Base-by-base conservation (phyloP, 2,329 filamentous ascomycete species). In the Colletotrichum cuscutae region DNA sequence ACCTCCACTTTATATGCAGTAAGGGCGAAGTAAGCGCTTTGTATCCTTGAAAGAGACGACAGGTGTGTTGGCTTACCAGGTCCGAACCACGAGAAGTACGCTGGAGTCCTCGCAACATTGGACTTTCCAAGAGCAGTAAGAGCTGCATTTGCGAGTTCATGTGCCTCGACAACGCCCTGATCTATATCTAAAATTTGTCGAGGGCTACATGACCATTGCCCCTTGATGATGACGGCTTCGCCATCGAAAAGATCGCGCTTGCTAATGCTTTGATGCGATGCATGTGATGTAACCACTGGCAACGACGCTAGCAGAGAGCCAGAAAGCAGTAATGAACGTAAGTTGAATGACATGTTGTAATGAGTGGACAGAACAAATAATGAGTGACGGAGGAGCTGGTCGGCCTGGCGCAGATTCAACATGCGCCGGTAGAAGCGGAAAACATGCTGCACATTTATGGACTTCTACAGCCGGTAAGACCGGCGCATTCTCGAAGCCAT, bases 81-180 rank as follows among this genome's bases (percentile, higher is more conserved):
- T 9, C 64, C 64, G 4, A 66, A 66, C 64, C 37, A 66, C 26
- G 13, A 52, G 37, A 32, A 32, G 30, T 66, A 66, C 8, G 54
- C 64, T 0, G 54, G 42, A n/a, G 64, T 59, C 24, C 12, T 59
- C 7, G 58, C 19, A 11, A 66, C 37, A 11, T 46, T 60, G 8
- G 64, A 35, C 11, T 66, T 59, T 4, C 49, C 49, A 5, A 66
- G 64, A 12, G 54, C 37, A 26, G 54, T 60, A n/a, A 66, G 64
- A 49, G 64, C 64, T 19, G 58, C 56, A 26, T 35, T 66, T n/a
- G 64, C 64, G 15, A 66, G 32, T n/a, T 66, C 64, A 28, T 58
- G 64, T 19, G 64, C 64, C n/a, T 60, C 64, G 6, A 35, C 54
- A 12, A 66, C 54, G 35, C 54, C 64, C 54, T 66, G 64, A 5